Evolutionary conservation across 2,329 filamentous ascomycete species (phyloP).

Genomic region (Fusarium buxicola): DNA sequence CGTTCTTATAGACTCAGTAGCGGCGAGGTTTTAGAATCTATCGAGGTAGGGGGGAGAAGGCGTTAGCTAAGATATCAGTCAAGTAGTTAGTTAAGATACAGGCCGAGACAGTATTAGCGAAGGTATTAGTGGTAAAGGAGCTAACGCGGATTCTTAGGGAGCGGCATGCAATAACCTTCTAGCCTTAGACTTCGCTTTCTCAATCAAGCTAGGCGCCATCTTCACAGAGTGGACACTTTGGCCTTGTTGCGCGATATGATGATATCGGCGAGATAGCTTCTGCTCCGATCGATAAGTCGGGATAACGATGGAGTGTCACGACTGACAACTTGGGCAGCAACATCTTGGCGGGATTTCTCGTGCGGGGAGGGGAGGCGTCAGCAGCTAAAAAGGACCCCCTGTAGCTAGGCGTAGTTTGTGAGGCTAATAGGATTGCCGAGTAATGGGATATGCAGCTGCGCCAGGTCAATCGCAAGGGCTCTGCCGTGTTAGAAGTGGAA

Average conservation of each 20-base stretch:
- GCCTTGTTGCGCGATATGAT: slow-evolving; percentile 13
- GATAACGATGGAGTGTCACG: neutral
- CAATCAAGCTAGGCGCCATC: neutral
- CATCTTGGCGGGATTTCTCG: slow-evolving; percentile 8
- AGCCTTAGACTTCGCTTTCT: neutral
- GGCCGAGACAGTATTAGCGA: neutral
- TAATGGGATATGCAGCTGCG: neutral
- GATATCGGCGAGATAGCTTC: slow-evolving; percentile 12
- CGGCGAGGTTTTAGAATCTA: neutral
- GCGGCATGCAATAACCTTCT: neutral
- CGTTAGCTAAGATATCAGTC: neutral
- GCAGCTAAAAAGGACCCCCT: slow-evolving; percentile 8
- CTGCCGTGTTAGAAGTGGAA: slow-evolving; percentile 4
- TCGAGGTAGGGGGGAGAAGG: neutral
- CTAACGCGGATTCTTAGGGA: neutral
- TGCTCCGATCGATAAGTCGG: slow-evolving; percentile 1
- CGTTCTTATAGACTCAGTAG: neutral
- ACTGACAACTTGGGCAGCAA: neutral
- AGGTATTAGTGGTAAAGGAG: neutral
- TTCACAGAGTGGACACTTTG: neutral
- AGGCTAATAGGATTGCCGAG: neutral
- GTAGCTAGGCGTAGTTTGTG: neutral
- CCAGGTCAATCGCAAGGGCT: slow-evolving; percentile 1
- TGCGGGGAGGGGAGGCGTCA: slow-evolving; percentile 2
- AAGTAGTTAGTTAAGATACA: neutral